These are phyloP conservation scores for Eimeria falciformis DNA, from an alignment of 169 alveolate genomes.

Conservation along the genomic window DNA sequence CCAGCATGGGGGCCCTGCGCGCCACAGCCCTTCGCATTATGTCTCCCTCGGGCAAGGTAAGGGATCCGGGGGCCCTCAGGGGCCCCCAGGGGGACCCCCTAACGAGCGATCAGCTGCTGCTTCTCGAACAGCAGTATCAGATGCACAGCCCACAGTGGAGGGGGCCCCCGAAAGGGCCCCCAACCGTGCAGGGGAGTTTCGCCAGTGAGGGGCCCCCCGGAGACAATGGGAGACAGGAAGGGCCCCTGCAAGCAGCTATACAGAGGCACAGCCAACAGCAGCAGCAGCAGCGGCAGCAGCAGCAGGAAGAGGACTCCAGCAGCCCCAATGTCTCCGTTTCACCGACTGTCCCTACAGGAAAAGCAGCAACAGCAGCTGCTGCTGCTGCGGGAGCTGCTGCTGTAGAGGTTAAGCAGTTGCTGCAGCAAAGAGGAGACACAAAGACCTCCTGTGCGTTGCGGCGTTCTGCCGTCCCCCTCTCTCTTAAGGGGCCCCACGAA, in stretches of 20 bases:
- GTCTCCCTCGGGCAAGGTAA: not conserved
- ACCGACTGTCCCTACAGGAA: not conserved
- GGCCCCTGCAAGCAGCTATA: not conserved
- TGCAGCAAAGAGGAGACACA: not conserved
- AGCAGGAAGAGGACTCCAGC: not conserved
- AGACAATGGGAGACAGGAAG: not conserved
- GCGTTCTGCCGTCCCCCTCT: not conserved
- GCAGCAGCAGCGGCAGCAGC: constrained; percentile 28
- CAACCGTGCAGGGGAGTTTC: not conserved
- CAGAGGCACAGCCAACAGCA: not conserved
- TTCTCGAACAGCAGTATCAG: not conserved
- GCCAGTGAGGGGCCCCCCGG: not conserved
- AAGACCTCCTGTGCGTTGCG: not conserved
- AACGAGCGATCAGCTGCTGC: not conserved
- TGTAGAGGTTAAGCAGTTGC: not conserved
- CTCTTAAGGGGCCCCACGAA: constrained; percentile 1
- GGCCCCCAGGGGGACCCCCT: constrained; percentile 34
- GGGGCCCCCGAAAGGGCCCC: not conserved
- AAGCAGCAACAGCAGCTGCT: not conserved
- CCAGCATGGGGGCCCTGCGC: constrained; percentile 16
- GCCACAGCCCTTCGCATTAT: constrained; percentile 1
- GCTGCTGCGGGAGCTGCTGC: not conserved
- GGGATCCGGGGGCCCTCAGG: constrained; percentile 24
- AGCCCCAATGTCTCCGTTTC: not conserved
- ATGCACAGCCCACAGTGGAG: constrained; percentile 5